A percentile compares a stretch with the other conserved stretches of the same genome.
phyloP scores from a whole-genome alignment of 2,329 filamentous ascomycete genomes.

The Pezicula radicicola region DNA sequence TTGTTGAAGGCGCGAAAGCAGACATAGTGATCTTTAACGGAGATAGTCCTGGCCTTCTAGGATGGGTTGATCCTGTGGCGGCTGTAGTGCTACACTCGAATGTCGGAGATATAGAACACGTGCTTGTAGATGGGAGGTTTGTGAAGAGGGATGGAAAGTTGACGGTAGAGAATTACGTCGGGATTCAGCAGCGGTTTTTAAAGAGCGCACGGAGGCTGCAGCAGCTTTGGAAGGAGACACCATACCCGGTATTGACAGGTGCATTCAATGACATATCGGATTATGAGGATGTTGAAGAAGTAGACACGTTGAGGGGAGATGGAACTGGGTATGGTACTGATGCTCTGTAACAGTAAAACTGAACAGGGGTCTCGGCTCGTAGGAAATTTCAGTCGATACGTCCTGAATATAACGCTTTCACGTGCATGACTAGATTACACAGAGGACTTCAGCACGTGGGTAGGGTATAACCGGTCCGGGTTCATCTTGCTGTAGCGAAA shows the following conservation, averaged over 20 bases:
- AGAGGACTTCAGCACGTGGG: too few relatives aligned
- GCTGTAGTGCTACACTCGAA: conserved; percentile 38
- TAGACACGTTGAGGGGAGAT: background rate
- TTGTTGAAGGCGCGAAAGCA: conserved; percentile 43
- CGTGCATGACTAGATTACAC: too few relatives aligned
- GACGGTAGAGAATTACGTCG: conserved; percentile 13
- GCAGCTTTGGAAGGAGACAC: background rate
- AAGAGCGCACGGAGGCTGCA: background rate
- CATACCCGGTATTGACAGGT: background rate
- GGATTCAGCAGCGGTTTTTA: conserved; percentile 16
- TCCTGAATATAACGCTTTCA: too few relatives aligned
- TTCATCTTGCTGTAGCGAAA: too few relatives aligned
- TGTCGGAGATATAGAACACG: conserved; percentile 36
- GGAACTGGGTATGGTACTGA: background rate
- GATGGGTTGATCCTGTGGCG: conserved; percentile 35
- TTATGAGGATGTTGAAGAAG: background rate
- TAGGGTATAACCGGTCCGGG: too few relatives aligned
- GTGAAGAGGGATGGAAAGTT: conserved; percentile 31
- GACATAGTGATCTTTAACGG: conserved; percentile 46
- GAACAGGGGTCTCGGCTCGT: too few relatives aligned
- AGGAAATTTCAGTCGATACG: too few relatives aligned
- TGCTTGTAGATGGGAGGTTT: conserved; percentile 39
- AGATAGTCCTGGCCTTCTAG: conserved; percentile 35
- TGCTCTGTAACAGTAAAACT: too few relatives aligned
- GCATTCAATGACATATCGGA: background rate